Evolutionary conservation across 768 basidiomycete species (phyloP).

Genomic region (Serendipita sp.): DNA sequence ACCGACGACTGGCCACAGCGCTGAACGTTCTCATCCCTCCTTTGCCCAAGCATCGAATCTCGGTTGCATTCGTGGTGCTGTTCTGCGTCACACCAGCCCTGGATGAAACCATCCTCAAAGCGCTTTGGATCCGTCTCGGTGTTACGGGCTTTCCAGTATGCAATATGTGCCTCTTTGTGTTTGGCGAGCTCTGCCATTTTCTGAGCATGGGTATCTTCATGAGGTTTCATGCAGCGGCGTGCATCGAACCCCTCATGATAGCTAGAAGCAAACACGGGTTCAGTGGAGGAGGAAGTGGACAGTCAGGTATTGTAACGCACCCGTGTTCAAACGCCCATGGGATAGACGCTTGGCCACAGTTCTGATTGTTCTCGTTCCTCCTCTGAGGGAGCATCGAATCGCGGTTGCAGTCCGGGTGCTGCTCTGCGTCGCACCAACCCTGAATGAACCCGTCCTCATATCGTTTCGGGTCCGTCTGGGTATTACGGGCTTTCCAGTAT

Average conservation of each 20-base stretch:
- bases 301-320: too few relatives aligned
- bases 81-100: neutral
- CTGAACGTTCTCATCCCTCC: neutral
- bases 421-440: neutral
- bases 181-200: neutral
- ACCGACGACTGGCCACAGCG: neutral
- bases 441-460: neutral
- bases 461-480: neutral
- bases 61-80: neutral
- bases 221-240: neutral
- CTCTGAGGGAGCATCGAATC: neutral
- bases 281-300: too few relatives aligned
- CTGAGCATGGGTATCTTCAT: neutral
- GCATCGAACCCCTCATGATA: conserved; percentile 4
- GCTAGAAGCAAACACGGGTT: neutral
- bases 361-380: neutral
- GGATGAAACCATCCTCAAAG: neutral
- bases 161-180: neutral
- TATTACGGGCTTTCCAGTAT: neutral
- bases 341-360: neutral
- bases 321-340: neutral
- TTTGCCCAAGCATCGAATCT: neutral
- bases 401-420: neutral
- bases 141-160: conserved; percentile 1
- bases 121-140: neutral